A percentile compares a stretch with the other conserved stretches of the same genome.
Evolutionary conservation across 2,329 filamentous ascomycete genomes (phyloP).

Genomic region (Hirsutella minnesotensis): DNA sequence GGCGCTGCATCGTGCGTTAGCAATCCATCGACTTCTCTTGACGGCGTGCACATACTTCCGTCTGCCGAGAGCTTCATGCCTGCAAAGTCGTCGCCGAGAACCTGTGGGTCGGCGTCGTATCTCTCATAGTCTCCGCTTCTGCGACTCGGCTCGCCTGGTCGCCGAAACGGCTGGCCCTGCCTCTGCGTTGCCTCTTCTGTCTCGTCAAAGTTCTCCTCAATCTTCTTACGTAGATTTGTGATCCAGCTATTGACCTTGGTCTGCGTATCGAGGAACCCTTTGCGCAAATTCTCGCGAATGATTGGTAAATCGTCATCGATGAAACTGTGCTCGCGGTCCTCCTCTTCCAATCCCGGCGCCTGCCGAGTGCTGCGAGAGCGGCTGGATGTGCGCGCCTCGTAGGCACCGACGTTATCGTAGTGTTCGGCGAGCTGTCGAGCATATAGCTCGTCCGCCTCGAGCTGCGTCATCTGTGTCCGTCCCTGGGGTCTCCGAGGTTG

Average conservation of each 20-base stretch:
- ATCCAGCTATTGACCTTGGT: slow-evolving; percentile 90
- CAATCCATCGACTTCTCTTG: background rate
- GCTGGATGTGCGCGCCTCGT: slow-evolving; percentile 44
- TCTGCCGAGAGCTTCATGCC: slow-evolving; percentile 52
- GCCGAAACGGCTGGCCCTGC: slow-evolving; percentile 25
- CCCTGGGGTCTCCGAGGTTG: slow-evolving; percentile 68
- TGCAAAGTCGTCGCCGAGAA: slow-evolving; percentile 81
- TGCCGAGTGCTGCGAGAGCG: slow-evolving; percentile 26
- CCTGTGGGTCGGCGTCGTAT: slow-evolving; percentile 88
- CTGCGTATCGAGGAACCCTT: slow-evolving; percentile 92
- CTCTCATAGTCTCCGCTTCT: slow-evolving; percentile 80
- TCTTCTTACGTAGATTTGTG: slow-evolving; percentile 77
- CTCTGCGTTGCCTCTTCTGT: slow-evolving; percentile 35
- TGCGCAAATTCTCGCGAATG: slow-evolving; percentile 84
- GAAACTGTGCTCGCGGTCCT: slow-evolving; percentile 75
- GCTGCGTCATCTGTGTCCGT: slow-evolving; percentile 56
- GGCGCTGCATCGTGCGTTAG: slow-evolving; percentile 13
- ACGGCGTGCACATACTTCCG: slow-evolving; percentile 39
- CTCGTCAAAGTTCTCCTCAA: slow-evolving; percentile 79
- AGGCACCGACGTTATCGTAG: slow-evolving; percentile 55
- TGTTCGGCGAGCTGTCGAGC: slow-evolving; percentile 88
- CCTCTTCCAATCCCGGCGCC: slow-evolving; percentile 27
- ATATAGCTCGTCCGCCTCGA: slow-evolving; percentile 85
- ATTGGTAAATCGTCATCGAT: slow-evolving; percentile 91
- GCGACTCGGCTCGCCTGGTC: slow-evolving; percentile 49